Base-by-base conservation (phyloP, 768 basidiomycete genomes). In the Naematelia encephala region DNA sequence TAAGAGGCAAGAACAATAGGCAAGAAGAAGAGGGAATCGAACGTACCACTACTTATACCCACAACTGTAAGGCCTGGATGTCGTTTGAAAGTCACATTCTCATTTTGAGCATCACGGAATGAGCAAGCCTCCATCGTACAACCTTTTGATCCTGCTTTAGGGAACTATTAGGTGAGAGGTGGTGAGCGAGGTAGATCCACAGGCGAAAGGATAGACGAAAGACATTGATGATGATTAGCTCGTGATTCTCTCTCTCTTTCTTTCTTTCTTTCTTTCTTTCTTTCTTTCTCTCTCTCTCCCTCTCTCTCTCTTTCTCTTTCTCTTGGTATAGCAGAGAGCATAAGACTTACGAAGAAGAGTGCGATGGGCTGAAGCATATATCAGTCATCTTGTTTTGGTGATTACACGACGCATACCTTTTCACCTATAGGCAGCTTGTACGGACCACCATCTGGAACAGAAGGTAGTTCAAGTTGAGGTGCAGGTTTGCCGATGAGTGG, bases 81-180 rank as follows among this genome's bases (percentile, higher is more conserved):
- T 43, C 82, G 78, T 70, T 85, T 84, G 77, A 87, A 91, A 23
- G 80, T 80, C 4, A 60, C 53, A 48, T 68, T 85, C 81, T 87
- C 84, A 30, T 80, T 82, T 44, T 88, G 77, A 2, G 88, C 88
- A 78, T 91, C 87, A 23, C 90, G 83, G 76, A 92, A 90, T 53
- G 85, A 81, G 67, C 89, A 90, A 1, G 87, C 89, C 75, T 91
- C 85, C 68, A 82, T 85, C 16, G 88, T 92, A 76, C 90, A 91
- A 4, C 87, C 89, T 51, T 80, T 85, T 1, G 88, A 84, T 4
- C 86, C 88, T 86, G 73, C 47, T 46, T 44, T 30, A 21, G 63
- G 66, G 56, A 74, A 69, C 68, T 70, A 44, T 5, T 2, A 12
- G 28, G 16, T 22, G 23, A 11, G 11, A 23, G 1, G 8, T 16